Percentiles rank a stretch among this genome's conserved stretches.
Conservation (phyloP, 495 filamentous ascomycete genomes). For the Aspergillus ellipticus region DNA sequence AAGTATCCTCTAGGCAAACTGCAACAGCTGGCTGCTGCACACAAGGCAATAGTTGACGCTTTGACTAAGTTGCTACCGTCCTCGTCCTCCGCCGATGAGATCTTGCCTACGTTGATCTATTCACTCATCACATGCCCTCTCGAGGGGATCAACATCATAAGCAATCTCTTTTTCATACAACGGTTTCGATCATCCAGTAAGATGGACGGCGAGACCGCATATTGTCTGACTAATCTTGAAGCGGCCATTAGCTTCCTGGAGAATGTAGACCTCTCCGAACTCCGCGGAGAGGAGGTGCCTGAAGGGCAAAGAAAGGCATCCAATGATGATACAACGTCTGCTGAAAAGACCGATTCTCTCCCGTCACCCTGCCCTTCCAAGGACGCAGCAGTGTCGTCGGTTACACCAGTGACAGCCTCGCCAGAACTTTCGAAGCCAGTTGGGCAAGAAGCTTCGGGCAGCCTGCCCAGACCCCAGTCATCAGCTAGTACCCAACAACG, state of each 20-base stretch:
- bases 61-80: constrained; percentile 70
- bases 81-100: constrained; percentile 93
- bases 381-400: constrained; percentile 29
- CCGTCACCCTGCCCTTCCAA: constrained; percentile 15
- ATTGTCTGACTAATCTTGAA: constrained; percentile 94
- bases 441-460: constrained; percentile 33
- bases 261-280: constrained; percentile 88
- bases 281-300: constrained; percentile 74
- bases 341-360: constrained; percentile 31
- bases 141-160: constrained; percentile 83
- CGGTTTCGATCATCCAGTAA: constrained; percentile 83
- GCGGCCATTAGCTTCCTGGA: constrained; percentile 95
- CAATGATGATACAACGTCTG: constrained; percentile 50
- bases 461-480: constrained; percentile 39
- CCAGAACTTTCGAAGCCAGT: constrained; percentile 33
- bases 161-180: constrained; percentile 91
- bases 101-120: constrained; percentile 94
- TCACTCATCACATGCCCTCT: constrained; percentile 86
- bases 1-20: constrained; percentile 89
- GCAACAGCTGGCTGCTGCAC: constrained; percentile 77
- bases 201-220: constrained; percentile 89
- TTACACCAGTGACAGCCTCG: constrained; percentile 32
- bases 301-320: constrained; percentile 58
- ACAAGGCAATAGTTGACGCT: constrained; percentile 92
- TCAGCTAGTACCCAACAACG: constrained; percentile 51